Conservation (phyloP, 2,329 filamentous ascomycete species). For the Diaporthe sp. region DNA sequence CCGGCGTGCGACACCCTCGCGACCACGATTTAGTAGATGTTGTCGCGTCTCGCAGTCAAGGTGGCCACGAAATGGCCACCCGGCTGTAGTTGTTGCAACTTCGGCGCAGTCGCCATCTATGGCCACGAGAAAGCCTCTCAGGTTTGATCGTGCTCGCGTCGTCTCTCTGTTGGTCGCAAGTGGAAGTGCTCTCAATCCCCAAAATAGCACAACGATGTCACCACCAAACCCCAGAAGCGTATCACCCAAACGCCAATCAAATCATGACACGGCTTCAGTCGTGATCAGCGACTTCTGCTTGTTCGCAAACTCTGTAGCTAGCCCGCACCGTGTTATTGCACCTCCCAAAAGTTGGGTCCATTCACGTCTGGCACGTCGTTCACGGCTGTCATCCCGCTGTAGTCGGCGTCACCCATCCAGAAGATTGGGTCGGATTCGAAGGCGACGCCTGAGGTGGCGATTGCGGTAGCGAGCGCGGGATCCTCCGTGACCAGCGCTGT, state of each 20-base stretch:
- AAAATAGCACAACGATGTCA: background rate
- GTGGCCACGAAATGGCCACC: background rate
- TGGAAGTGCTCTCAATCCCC: background rate
- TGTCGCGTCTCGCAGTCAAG: background rate
- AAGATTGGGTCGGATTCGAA: constrained; percentile 63
- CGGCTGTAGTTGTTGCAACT: background rate
- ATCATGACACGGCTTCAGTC: background rate
- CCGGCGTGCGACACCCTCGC: background rate
- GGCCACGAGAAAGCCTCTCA: background rate
- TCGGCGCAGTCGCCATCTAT: background rate
- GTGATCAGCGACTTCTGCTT: background rate
- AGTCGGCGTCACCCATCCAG: constrained; percentile 58
- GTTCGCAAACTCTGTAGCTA: background rate
- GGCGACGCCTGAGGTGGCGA: constrained; percentile 40
- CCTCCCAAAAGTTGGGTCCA: constrained; percentile 35
- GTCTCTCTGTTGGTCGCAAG: background rate
- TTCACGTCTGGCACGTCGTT: constrained; percentile 30
- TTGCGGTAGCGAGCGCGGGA: constrained; percentile 56
- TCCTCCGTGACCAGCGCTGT: constrained; percentile 56
- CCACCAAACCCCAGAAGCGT: background rate
- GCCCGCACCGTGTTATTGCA: background rate
- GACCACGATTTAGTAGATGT: background rate
- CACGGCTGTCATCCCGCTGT: constrained; percentile 23
- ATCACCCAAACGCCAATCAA: constrained; percentile 18
- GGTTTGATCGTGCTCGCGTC: background rate